phyloP scores from a whole-genome alignment of 148 eudicot species.

The Tetragonia tetragonoides region DNA sequence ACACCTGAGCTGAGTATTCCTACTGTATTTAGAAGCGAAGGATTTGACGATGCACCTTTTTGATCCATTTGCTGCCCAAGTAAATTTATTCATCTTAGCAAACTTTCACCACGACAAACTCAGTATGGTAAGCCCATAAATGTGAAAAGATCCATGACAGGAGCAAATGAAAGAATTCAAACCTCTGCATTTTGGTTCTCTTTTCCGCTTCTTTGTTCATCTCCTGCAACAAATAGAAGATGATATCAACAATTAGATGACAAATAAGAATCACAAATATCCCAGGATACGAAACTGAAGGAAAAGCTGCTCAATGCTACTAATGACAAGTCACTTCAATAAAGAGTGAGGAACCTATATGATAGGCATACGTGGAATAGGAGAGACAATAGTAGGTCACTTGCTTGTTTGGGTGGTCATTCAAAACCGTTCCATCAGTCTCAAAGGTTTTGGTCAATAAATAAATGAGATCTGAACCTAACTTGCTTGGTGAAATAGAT shows the following conservation, averaged over 20 bases:
- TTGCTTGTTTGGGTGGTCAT: too few relatives aligned
- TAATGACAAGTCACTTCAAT: too few relatives aligned
- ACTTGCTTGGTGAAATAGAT: too few relatives aligned
- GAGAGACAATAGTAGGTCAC: too few relatives aligned
- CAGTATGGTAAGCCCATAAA: slow-evolving; percentile 6
- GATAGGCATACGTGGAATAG: too few relatives aligned
- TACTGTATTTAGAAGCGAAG: slow-evolving; percentile 62
- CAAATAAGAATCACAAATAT: not conserved
- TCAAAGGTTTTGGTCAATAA: too few relatives aligned
- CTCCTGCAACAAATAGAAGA: slow-evolving; percentile 41
- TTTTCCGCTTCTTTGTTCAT: slow-evolving; percentile 25
- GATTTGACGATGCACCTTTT: slow-evolving; percentile 44
- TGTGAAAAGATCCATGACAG: not conserved
- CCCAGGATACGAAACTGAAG: not conserved
- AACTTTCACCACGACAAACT: slow-evolving; percentile 5
- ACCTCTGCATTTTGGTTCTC: slow-evolving; percentile 54
- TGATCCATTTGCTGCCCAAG: slow-evolving; percentile 47
- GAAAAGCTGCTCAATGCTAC: not conserved
- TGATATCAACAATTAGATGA: not conserved
- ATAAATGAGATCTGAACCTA: too few relatives aligned
- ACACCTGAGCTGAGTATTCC: slow-evolving; percentile 70
- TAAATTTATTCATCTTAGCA: slow-evolving; percentile 20
- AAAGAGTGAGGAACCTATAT: too few relatives aligned
- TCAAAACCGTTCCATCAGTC: too few relatives aligned
- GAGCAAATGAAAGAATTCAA: slow-evolving; percentile 22